Conservation (phyloP, 2,329 filamentous ascomycete genomes). For the Metarhizium brunneum region DNA sequence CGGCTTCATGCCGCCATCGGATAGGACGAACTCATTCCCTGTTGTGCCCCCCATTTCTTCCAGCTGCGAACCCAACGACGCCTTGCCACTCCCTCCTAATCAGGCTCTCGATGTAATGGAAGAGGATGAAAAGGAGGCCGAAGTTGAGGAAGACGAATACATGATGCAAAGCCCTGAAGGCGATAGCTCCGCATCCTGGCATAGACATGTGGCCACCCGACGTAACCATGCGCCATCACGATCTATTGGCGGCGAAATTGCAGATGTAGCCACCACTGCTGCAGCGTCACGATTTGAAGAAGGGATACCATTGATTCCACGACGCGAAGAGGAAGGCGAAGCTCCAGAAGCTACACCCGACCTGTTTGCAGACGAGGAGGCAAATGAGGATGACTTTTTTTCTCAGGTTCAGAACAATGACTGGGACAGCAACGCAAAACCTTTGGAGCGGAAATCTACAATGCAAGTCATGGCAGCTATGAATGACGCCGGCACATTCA, state of each 20-base stretch:
- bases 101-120: conserved; percentile 46
- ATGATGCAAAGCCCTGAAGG: conserved; percentile 9
- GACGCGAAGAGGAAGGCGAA: conserved; percentile 11
- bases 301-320: conserved; percentile 53
- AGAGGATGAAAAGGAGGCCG: conserved; percentile 39
- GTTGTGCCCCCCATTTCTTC: conserved; percentile 35
- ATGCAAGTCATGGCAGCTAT: conserved; percentile 50
- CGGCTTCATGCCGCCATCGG: conserved; percentile 47
- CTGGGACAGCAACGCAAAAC: conserved; percentile 12
- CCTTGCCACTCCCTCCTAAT: conserved; percentile 34
- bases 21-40: conserved; percentile 56
- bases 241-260: conserved; percentile 34
- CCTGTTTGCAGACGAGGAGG: conserved; percentile 34
- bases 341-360: conserved; percentile 9
- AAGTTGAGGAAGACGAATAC: conserved; percentile 30
- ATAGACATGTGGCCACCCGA: conserved; percentile 7
- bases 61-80: conserved; percentile 16
- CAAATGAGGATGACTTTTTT: conserved; percentile 56
- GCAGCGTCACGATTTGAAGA: conserved; percentile 58
- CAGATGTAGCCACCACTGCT: conserved; percentile 30
- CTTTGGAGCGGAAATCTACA: conserved; percentile 60
- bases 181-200: conserved; percentile 5
- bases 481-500: conserved; percentile 26
- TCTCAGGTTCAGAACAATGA: conserved; percentile 31
- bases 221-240: conserved; percentile 20